Evolutionary conservation across 2,329 filamentous ascomycete genomes (phyloP).

Genomic region (Mariannaea elegans): DNA sequence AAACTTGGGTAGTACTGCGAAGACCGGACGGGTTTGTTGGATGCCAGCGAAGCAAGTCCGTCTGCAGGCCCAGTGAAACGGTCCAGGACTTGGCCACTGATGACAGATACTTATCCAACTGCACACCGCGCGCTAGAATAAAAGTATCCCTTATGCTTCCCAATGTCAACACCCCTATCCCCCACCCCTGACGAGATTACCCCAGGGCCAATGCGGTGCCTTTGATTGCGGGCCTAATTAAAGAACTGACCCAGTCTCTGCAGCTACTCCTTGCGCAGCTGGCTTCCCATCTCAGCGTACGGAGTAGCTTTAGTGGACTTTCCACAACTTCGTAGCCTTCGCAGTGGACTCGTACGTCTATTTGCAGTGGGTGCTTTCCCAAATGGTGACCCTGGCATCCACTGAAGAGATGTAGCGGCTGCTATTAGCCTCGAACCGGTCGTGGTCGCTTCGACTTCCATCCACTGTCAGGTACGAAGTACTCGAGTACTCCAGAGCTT

Average conservation of each 20-base stretch:
- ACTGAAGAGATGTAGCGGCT: constrained; percentile 8
- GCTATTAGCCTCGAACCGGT: constrained; percentile 23
- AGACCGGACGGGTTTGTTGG: constrained; percentile 6
- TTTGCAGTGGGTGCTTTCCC: constrained; percentile 18
- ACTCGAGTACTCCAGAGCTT: constrained; percentile 12
- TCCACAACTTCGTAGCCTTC: constrained; percentile 6
- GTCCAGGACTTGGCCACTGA: constrained; percentile 14
- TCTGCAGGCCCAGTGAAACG: constrained; percentile 23
- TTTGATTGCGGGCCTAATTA: constrained; percentile 40
- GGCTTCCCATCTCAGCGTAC: constrained; percentile 14
- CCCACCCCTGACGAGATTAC: constrained; percentile 39
- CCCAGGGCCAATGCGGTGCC: constrained; percentile 38
- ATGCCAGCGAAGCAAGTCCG: constrained; percentile 35
- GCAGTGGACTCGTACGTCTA: constrained; percentile 9
- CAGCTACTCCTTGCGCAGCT: constrained; percentile 5
- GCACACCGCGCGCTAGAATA: not conserved
- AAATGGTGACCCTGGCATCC: not conserved
- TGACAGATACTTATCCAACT: not conserved
- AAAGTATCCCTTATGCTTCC: constrained; percentile 13
- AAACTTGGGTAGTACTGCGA: not conserved
- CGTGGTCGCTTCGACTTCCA: not conserved
- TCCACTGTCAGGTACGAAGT: constrained; percentile 7
- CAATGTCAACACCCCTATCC: constrained; percentile 14
- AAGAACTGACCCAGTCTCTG: constrained; percentile 20
- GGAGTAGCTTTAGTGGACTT: not conserved